Conservation (phyloP, 768 basidiomycete species). For the Goffeauzyma gilvescens region DNA sequence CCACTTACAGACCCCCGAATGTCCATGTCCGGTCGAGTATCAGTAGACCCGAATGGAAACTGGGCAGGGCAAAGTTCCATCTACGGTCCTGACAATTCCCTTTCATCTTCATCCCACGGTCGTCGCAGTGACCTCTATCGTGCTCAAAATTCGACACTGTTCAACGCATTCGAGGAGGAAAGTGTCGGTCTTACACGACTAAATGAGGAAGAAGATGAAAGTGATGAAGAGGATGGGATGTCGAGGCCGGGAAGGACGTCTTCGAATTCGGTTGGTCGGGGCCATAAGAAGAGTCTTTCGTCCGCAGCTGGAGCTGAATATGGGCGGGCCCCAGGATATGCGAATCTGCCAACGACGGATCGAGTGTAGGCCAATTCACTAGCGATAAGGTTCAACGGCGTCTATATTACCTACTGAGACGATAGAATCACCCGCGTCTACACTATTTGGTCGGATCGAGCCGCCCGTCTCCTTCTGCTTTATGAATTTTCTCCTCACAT, state of each 20-base stretch:
- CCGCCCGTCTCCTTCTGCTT: too few relatives aligned
- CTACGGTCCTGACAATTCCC: slow-evolving; percentile 30
- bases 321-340: too few relatives aligned
- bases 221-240: slow-evolving; percentile 33
- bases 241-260: background rate
- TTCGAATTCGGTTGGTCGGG: too few relatives aligned
- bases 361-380: too few relatives aligned
- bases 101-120: slow-evolving; percentile 39
- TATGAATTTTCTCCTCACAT: too few relatives aligned
- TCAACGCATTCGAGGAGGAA: slow-evolving; percentile 53
- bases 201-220: slow-evolving; percentile 49
- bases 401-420: too few relatives aligned
- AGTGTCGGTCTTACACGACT: slow-evolving; percentile 45
- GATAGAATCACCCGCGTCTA: too few relatives aligned
- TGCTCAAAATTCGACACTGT: slow-evolving; percentile 47
- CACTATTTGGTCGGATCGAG: too few relatives aligned
- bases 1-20: slow-evolving; percentile 44
- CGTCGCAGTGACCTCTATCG: slow-evolving; percentile 50
- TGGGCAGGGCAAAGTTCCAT: slow-evolving; percentile 9
- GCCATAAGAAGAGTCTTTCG: too few relatives aligned
- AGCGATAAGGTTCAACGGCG: too few relatives aligned
- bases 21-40: slow-evolving; percentile 60
- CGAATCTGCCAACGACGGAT: too few relatives aligned
- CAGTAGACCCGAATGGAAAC: slow-evolving; percentile 40
- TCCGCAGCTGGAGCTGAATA: too few relatives aligned